Evolutionary conservation across 2,329 filamentous ascomycete genomes (phyloP), one percentile per base, ranked within the genome.

Genomic region (Pseudopyrenochaeta lycopersici): DNA sequence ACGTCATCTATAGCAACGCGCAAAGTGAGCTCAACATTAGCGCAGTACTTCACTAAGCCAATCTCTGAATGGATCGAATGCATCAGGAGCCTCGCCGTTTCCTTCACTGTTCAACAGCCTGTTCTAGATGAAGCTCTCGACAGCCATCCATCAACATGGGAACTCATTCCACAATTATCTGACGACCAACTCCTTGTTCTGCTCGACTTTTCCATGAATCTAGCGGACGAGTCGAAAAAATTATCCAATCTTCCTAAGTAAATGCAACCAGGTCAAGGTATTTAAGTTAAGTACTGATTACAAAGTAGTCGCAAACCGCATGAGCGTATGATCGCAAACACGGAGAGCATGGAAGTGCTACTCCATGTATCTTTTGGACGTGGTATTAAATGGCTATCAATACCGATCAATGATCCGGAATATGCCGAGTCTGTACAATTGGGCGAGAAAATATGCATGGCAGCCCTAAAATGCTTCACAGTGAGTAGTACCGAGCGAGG

Each of bases 1-100:
- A 60, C 82, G 4, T 83, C 84, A 2, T 77, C 82, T 3, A 80
- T 92, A 47, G 89, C 92, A 6, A 80, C 85, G 17, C 86, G 86
- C 62, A 95, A 95, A 76, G 81, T 94, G 20, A 90, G 89, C 60
- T 89, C 89, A n/a, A 89, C 90, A 6, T 77, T 94, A 6, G 88
- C 89, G 14, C 89, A 89, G 17, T 92, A 89, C 68, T 92, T 90
- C 67, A 81, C 91, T 29, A 88, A 88, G 52, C 90, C 90, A 56
- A 85, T 89, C 6, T 77, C 82, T 10, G 78, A 84, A 5, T 94
- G 90, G 89, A 78, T 81, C n/a, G 78, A 77, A 45, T 90, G 88
- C 56, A 73, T 92, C 30, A 81, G 81, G 32, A 87, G 90, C 66
- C 76, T 91, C n/a, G 66, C 86, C 33, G 78, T 83, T 49, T 89